Percentiles rank a stretch among this genome's conserved stretches.
Conservation (phyloP, 768 basidiomycete genomes). For the Leucosporidium creatinivorum region DNA sequence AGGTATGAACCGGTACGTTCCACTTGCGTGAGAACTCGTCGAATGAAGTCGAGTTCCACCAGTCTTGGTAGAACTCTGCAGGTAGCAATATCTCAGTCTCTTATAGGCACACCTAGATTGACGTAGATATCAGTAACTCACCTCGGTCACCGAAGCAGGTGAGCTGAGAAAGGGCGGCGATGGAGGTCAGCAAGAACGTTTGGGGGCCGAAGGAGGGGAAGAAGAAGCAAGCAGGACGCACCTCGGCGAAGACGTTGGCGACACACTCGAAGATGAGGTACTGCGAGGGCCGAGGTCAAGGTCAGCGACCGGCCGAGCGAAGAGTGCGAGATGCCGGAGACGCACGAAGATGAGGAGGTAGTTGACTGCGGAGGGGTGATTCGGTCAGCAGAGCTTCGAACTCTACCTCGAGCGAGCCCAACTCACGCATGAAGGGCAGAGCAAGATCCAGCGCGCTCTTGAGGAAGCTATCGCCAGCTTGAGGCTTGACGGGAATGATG, state of each 20-base stretch:
- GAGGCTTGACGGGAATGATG: conserved; percentile 69
- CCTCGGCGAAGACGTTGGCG: conserved; percentile 87
- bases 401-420: conserved; percentile 32
- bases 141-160: conserved; percentile 85
- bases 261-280: conserved; percentile 64
- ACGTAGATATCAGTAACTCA: no score
- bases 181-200: no score
- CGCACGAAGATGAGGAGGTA: conserved; percentile 31
- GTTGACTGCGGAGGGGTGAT: not conserved
- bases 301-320: not conserved
- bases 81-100: no score
- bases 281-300: not conserved
- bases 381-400: no score
- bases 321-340: no score
- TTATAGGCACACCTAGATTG: no score
- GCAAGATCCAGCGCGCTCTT: conserved; percentile 75
- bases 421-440: conserved; percentile 67
- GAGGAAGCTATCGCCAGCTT: conserved; percentile 55
- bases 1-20: conserved; percentile 69
- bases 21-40: conserved; percentile 97
- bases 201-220: no score
- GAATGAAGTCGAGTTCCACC: conserved; percentile 98
- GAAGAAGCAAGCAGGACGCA: no score
- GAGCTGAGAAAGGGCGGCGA: conserved; percentile 13
- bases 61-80: conserved; percentile 98